Percentiles rank a stretch among this genome's conserved stretches.
These are phyloP conservation scores for Aspergillus neotritici DNA, from an alignment of 2,329 filamentous ascomycete genomes.

Conservation along the genomic window DNA sequence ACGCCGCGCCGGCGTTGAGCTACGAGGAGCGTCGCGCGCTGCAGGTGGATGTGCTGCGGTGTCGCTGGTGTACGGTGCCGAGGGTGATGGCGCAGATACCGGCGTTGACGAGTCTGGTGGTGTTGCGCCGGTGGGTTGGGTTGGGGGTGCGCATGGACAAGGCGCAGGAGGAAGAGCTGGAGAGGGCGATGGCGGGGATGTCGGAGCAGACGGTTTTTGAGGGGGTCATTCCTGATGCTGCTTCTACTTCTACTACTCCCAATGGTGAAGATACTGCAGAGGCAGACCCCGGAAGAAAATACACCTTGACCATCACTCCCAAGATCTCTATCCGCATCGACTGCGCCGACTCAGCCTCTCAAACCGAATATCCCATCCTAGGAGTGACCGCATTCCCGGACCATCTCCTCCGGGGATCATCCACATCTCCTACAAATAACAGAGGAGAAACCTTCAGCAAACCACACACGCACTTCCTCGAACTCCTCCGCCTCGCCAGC, in stretches of 20 bases:
- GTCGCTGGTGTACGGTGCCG: conserved; percentile 36
- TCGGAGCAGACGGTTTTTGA: too few species aligned
- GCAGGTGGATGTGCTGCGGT: conserved; percentile 33
- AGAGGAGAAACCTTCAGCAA: conserved; percentile 24
- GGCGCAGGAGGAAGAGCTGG: conserved; percentile 11
- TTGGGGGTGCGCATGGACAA: conserved; percentile 18
- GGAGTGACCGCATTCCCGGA: conserved; percentile 15
- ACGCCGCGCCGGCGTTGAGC: conserved; percentile 16
- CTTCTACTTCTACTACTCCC: too few species aligned
- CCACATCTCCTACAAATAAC: conserved; percentile 21
- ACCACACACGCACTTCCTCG: conserved; percentile 29
- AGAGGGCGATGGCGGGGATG: too few species aligned
- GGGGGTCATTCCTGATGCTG: too few species aligned
- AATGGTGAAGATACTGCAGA: too few species aligned
- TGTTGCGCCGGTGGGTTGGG: conserved; percentile 32
- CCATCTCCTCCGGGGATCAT: conserved; percentile 13
- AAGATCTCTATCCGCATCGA: conserved; percentile 17
- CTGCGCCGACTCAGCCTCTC: conserved; percentile 6
- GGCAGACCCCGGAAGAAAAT: conserved; percentile 4
- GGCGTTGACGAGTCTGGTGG: conserved; percentile 27
- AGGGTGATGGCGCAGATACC: conserved; percentile 32
- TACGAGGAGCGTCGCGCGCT: conserved; percentile 24
- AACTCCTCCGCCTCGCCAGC: conserved; percentile 32
- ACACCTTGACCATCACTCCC: conserved; percentile 18
- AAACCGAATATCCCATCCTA: conserved; percentile 14